These are phyloP conservation scores for Fusarium musae DNA, from an alignment of 2,329 filamentous ascomycete genomes.

Conservation along the genomic window DNA sequence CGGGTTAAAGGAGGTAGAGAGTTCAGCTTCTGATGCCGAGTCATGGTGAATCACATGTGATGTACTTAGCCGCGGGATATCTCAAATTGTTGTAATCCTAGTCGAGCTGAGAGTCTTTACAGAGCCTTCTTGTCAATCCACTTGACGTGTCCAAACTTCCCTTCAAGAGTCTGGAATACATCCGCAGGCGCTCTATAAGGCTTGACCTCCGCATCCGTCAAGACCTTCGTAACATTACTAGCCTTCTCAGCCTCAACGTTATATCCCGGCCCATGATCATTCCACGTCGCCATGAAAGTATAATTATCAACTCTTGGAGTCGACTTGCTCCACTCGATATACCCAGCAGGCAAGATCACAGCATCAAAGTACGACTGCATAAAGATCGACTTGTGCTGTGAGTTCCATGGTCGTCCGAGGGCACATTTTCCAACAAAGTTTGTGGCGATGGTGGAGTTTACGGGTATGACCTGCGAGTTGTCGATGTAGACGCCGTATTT, in stretches of 20 bases:
- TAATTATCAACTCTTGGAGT: slow-evolving; percentile 47
- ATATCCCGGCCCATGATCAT: slow-evolving; percentile 63
- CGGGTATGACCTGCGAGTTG: slow-evolving; percentile 62
- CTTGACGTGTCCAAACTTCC: slow-evolving; percentile 9
- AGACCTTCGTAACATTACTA: slow-evolving; percentile 56
- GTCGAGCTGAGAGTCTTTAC: background rate
- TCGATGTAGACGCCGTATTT: slow-evolving; percentile 75
- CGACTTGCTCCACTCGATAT: slow-evolving; percentile 49
- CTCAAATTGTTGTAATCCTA: background rate
- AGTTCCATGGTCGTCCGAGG: slow-evolving; percentile 72
- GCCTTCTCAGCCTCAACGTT: slow-evolving; percentile 58
- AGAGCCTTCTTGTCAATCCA: slow-evolving; percentile 33
- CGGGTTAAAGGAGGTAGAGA: fast-evolving
- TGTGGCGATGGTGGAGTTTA: slow-evolving; percentile 59
- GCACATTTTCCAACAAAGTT: slow-evolving; percentile 59
- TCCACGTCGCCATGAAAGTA: slow-evolving; percentile 68
- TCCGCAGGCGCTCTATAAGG: slow-evolving; percentile 37
- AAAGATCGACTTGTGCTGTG: slow-evolving; percentile 66
- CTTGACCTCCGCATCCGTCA: slow-evolving; percentile 50
- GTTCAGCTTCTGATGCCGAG: background rate
- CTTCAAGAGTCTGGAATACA: slow-evolving; percentile 34
- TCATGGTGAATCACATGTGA: background rate
- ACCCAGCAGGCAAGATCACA: slow-evolving; percentile 63
- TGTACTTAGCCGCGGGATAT: background rate
- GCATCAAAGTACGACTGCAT: slow-evolving; percentile 65